Conservation (phyloP, 148 eudicot species). For the Spergularia marina region DNA sequence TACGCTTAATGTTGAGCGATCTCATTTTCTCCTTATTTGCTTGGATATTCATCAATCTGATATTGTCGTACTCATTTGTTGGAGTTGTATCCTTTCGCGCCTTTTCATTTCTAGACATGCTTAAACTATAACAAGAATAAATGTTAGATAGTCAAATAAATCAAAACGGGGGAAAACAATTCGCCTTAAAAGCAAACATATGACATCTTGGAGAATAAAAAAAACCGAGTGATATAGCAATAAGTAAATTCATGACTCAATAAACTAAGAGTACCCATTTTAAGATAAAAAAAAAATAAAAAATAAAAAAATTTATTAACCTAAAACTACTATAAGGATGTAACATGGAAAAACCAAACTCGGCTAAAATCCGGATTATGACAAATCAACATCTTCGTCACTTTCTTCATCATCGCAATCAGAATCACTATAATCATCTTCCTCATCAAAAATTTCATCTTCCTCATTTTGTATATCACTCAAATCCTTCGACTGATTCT, state of each 20-base stretch:
- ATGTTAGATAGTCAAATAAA: not conserved
- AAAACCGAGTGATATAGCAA: no score
- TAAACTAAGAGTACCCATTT: no score
- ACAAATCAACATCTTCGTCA: constrained; percentile 1
- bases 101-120: not conserved
- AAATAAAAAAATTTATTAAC: no score
- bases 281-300: no score
- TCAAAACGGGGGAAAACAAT: not conserved
- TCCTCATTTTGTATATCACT: no score
- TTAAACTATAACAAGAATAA: not conserved
- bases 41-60: not conserved
- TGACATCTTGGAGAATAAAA: no score
- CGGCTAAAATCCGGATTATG: not conserved
- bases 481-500: not conserved
- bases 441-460: not conserved
- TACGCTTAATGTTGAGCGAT: not conserved
- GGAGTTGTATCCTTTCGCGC: not conserved
- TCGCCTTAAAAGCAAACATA: no score
- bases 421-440: not conserved
- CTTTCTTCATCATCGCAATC: not conserved
- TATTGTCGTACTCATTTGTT: not conserved
- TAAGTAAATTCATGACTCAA: no score
- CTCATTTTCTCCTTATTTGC: not conserved
- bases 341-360: no score
- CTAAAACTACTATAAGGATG: no score